These are phyloP conservation scores for Fraxinus albicans DNA, from an alignment of 305 asterid species.

Conservation along the genomic window DNA sequence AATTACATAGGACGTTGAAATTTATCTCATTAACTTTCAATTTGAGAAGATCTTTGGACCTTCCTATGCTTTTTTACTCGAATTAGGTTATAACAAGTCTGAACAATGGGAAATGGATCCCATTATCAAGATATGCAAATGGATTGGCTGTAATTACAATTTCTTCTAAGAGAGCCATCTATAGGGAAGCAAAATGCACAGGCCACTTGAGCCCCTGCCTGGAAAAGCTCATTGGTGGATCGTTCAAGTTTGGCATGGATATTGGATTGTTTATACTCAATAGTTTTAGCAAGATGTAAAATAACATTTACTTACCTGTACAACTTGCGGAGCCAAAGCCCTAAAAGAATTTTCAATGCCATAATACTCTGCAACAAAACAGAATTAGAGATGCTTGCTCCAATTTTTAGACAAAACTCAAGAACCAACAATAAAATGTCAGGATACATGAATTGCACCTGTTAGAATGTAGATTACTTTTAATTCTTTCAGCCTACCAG, in stretches of 20 bases:
- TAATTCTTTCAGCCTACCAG: slow-evolving; percentile 80
- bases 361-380: slow-evolving; percentile 69
- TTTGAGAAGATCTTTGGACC: neutral
- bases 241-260: slow-evolving; percentile 16
- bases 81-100: neutral
- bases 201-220: neutral
- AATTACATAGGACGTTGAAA: neutral
- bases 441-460: slow-evolving; percentile 45
- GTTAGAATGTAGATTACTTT: slow-evolving; percentile 70
- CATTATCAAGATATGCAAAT: neutral
- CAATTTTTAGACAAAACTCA: slow-evolving; percentile 23
- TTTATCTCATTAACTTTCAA: neutral
- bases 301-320: slow-evolving; percentile 47
- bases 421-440: slow-evolving; percentile 22
- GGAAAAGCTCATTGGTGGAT: neutral
- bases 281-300: slow-evolving; percentile 11
- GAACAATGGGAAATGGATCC: neutral
- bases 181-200: neutral
- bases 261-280: neutral
- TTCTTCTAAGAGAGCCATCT: neutral
- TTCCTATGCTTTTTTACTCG: neutral
- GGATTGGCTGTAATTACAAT: neutral
- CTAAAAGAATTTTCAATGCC: slow-evolving; percentile 76
- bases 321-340: slow-evolving; percentile 79
- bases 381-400: slow-evolving; percentile 21